A percentile compares a stretch with the other conserved stretches of the same genome.
These are phyloP conservation scores for Ceriops zippeliana DNA, from an alignment of 345 rosid species.

Conservation along the genomic window DNA sequence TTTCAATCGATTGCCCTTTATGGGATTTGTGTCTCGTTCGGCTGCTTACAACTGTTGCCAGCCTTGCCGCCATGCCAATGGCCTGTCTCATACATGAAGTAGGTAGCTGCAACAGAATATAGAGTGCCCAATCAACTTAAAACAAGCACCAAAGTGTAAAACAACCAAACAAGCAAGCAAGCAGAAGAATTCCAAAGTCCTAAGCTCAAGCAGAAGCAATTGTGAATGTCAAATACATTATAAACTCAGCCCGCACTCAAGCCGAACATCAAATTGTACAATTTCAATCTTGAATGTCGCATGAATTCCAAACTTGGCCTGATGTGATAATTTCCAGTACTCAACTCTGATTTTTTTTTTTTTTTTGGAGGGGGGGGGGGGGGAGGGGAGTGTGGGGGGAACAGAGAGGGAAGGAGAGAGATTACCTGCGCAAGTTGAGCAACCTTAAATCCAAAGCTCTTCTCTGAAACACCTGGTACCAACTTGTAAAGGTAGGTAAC, in stretches of 20 bases:
- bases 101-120: slow-evolving; percentile 54
- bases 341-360: too few species aligned
- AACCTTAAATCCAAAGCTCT: slow-evolving; percentile 89
- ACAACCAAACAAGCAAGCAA: too few species aligned
- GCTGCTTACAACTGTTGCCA: slow-evolving; percentile 52
- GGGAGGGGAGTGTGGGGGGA: too few species aligned
- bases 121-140: slow-evolving; percentile 19
- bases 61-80: slow-evolving; percentile 55
- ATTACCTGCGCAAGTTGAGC: slow-evolving; percentile 86
- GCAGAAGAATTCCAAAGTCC: too few species aligned
- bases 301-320: too few species aligned
- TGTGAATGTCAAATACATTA: too few species aligned
- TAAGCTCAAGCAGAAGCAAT: too few species aligned
- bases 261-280: too few species aligned
- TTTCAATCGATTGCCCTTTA: slow-evolving; percentile 10
- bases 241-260: too few species aligned
- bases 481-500: slow-evolving; percentile 89
- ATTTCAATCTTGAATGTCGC: too few species aligned
- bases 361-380: too few species aligned
- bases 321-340: too few species aligned
- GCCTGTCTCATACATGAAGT: slow-evolving; percentile 64
- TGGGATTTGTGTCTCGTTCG: slow-evolving; percentile 30
- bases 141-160: not conserved
- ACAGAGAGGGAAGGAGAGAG: not conserved
- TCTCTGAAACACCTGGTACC: slow-evolving; percentile 69